These are phyloP conservation scores for Entamoeba invadens DNA, from an alignment of 208 protist species.

Conservation along the genomic window DNA sequence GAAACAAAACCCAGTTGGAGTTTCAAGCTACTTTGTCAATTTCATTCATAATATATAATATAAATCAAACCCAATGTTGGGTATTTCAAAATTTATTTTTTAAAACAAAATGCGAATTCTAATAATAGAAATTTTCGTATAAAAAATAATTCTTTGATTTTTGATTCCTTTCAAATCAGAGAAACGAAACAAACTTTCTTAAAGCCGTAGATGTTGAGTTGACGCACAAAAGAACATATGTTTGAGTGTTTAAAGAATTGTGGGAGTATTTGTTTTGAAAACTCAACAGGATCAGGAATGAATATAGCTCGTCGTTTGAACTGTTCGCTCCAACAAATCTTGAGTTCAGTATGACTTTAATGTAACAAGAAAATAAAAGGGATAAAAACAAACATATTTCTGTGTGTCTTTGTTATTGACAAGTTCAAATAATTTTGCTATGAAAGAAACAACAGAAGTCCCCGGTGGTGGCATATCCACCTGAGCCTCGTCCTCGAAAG, in stretches of 20 bases:
- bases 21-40: neutral
- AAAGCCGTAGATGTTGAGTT: neutral
- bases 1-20: neutral
- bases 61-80: too few relatives aligned
- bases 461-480: neutral
- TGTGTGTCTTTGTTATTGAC: neutral
- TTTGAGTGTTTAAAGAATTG: neutral
- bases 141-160: too few relatives aligned
- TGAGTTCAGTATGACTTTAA: too few relatives aligned
- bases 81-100: too few relatives aligned
- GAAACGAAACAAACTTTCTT: neutral
- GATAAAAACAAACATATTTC: neutral
- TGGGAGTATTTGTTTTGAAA: neutral
- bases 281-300: neutral
- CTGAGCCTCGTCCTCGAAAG: neutral
- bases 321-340: neutral
- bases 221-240: neutral
- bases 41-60: too few relatives aligned
- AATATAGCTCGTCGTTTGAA: neutral
- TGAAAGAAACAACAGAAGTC: neutral
- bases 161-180: too few relatives aligned
- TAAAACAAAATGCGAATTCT: too few relatives aligned
- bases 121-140: too few relatives aligned
- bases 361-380: too few relatives aligned
- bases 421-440: neutral